These are phyloP conservation scores for Mesostigma viride DNA, from an alignment of 139 green algal genomes.

Conservation along the genomic window DNA sequence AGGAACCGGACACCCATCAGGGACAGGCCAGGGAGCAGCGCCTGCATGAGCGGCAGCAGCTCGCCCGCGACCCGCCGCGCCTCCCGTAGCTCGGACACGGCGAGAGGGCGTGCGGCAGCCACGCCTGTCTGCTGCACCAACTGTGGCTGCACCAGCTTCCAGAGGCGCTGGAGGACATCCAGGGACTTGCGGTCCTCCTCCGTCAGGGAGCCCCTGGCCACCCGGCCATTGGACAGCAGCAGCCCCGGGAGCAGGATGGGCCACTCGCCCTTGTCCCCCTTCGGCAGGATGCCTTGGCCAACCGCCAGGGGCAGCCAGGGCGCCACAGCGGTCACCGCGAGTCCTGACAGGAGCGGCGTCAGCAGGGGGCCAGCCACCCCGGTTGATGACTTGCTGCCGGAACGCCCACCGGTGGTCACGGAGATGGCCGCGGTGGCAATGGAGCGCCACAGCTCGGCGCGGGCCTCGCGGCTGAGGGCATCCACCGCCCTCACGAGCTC, in stretches of 20 bases:
- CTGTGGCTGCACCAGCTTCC: constrained; percentile 19
- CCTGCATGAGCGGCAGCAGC: background rate
- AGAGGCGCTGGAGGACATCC: constrained; percentile 14
- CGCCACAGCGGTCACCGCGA: background rate
- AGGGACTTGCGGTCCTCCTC: constrained; percentile 24
- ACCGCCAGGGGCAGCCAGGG: background rate
- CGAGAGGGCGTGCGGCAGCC: background rate
- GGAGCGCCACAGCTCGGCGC: constrained; percentile 11
- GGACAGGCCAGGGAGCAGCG: background rate
- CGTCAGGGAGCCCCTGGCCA: constrained; percentile 12
- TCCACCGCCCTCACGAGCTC: constrained; percentile 27
- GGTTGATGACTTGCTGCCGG: too few relatives aligned
- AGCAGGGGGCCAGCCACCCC: constrained; percentile 6
- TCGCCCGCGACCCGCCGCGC: background rate
- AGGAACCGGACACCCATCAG: background rate
- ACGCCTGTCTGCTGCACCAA: background rate
- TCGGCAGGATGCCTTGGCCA: background rate
- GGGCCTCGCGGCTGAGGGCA: constrained; percentile 21
- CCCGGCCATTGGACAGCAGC: background rate
- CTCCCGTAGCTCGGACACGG: background rate
- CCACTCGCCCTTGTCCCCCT: too few relatives aligned
- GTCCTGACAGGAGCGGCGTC: constrained; percentile 7
- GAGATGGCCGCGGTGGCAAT: too few relatives aligned
- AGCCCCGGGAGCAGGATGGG: constrained; percentile 6
- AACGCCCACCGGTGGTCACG: too few relatives aligned